Conservation (phyloP, 305 asterid genomes). For the Fraxinus sp. region DNA sequence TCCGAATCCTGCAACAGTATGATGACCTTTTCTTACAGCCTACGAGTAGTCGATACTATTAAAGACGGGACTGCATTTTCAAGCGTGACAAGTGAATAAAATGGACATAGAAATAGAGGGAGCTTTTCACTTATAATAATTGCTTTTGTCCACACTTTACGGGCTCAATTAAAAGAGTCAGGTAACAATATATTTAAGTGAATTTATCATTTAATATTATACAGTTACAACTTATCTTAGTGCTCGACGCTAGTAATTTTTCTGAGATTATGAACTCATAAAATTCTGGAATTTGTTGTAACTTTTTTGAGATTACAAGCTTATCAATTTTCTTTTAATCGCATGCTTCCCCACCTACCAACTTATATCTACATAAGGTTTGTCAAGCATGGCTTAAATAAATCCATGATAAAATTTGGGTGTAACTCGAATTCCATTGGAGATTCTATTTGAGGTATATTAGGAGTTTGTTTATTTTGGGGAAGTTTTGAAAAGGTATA, state of each 20-base stretch:
- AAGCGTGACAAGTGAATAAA: neutral
- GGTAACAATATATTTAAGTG: too few species aligned
- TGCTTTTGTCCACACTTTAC: neutral
- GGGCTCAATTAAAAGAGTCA: neutral
- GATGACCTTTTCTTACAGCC: conserved; percentile 24
- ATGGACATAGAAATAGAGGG: conserved; percentile 5
- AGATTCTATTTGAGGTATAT: neutral
- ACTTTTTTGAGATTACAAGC: neutral
- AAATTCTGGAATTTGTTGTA: neutral
- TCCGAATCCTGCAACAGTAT: conserved; percentile 17
- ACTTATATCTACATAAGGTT: neutral
- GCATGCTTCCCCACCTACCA: neutral
- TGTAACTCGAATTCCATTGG: neutral
- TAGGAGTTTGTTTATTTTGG: neutral
- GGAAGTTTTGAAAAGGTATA: neutral
- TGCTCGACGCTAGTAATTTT: neutral
- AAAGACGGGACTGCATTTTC: neutral
- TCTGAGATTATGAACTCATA: neutral
- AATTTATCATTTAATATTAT: too few species aligned
- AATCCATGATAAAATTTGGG: neutral
- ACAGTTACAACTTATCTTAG: neutral
- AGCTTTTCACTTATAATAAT: neutral
- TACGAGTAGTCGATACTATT: neutral
- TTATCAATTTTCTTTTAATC: neutral
- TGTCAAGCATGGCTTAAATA: neutral